Evolutionary conservation across 2,329 filamentous ascomycete species (phyloP).

Genomic region (Fusarium keratoplasticum): DNA sequence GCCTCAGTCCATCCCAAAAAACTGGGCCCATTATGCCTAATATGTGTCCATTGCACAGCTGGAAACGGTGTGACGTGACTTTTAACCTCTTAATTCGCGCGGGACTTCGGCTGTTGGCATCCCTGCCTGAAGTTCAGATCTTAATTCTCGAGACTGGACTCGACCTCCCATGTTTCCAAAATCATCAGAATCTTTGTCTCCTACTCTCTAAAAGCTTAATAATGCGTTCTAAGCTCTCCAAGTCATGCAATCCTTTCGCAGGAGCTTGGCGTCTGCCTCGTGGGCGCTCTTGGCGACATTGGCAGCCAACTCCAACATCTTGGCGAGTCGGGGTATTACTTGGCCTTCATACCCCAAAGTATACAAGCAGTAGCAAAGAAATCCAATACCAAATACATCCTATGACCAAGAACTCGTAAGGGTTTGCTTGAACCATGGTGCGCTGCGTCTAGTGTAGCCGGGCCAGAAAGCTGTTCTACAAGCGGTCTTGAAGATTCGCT

Average conservation of each 20-base stretch:
- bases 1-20: background rate
- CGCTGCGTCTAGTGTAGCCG: background rate
- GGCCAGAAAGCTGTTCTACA: too few relatives aligned
- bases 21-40: slow-evolving; percentile 20
- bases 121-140: slow-evolving; percentile 5
- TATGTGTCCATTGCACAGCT: slow-evolving; percentile 1
- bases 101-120: background rate
- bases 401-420: background rate
- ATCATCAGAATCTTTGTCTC: too few relatives aligned
- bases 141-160: background rate
- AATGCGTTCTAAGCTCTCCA: background rate
- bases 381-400: background rate
- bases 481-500: background rate
- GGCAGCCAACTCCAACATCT: background rate
- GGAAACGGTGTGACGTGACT: slow-evolving; percentile 1
- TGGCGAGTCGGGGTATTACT: background rate
- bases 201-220: background rate
- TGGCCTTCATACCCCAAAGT: background rate
- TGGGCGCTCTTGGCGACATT: background rate
- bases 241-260: background rate
- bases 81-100: slow-evolving; percentile 22
- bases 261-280: background rate
- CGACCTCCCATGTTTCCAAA: too few relatives aligned
- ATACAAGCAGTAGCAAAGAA: background rate
- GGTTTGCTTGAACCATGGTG: too few relatives aligned